Conservation (phyloP, 495 filamentous ascomycete species). For the Lophiotrema nucula region DNA sequence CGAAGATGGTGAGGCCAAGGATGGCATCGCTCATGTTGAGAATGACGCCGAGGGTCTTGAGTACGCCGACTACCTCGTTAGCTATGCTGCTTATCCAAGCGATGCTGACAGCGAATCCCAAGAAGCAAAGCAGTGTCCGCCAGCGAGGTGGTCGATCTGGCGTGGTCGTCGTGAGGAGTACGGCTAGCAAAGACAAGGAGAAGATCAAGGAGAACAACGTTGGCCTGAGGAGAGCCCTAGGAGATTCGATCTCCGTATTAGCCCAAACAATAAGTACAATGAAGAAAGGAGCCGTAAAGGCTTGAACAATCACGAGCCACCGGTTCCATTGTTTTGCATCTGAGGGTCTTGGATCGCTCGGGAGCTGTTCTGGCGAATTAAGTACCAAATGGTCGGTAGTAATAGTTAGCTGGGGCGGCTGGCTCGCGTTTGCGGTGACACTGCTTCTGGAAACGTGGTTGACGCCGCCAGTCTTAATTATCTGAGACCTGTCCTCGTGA, state of each 20-base stretch:
- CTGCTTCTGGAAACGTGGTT: background rate
- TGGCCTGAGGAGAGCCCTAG: constrained; percentile 56
- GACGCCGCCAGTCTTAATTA: background rate
- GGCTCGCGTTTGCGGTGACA: background rate
- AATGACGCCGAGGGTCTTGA: constrained; percentile 92
- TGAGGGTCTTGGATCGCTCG: constrained; percentile 2
- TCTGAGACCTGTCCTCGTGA: background rate
- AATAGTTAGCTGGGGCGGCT: constrained; percentile 2
- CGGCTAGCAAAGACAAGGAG: constrained; percentile 63
- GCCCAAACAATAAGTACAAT: constrained; percentile 74
- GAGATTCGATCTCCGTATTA: constrained; percentile 56
- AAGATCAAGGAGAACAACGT: constrained; percentile 66
- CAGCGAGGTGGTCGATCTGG: constrained; percentile 57
- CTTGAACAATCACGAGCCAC: constrained; percentile 82
- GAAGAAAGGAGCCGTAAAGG: constrained; percentile 86
- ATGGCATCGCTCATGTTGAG: constrained; percentile 93
- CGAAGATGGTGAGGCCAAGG: constrained; percentile 92
- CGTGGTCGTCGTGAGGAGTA: constrained; percentile 63
- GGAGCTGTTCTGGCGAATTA: constrained; percentile 30
- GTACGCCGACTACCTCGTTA: constrained; percentile 90
- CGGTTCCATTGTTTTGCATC: constrained; percentile 71
- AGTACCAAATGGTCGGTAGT: constrained; percentile 10
- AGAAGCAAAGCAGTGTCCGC: constrained; percentile 74
- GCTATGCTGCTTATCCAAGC: constrained; percentile 97
- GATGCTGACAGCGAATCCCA: constrained; percentile 88